Evolutionary conservation across 441 rosid species (phyloP).

Genomic region (Theobroma grandiflorum): DNA sequence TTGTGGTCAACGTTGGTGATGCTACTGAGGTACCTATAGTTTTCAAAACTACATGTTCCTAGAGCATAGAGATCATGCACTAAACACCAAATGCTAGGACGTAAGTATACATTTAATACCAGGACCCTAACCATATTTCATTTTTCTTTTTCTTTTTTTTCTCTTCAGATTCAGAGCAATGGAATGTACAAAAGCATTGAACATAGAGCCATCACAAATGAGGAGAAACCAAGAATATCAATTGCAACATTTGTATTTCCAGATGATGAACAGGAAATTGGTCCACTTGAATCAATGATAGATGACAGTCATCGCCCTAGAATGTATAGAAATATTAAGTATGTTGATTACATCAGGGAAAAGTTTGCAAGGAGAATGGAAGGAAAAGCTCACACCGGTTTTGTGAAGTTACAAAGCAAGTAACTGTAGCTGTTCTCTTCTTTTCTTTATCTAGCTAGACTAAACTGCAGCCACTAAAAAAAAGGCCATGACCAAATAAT

Average conservation of each 20-base stretch:
- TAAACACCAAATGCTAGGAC: too few relatives aligned
- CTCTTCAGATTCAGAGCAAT: conserved; percentile 31
- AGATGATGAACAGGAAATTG: conserved; percentile 25
- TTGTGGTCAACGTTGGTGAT: conserved; percentile 35
- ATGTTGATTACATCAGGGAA: conserved; percentile 31
- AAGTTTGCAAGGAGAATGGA: conserved; percentile 29
- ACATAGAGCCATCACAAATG: conserved; percentile 27
- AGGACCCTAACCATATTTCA: too few relatives aligned
- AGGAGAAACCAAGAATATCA: conserved; percentile 24
- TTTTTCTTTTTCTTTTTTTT: too few relatives aligned
- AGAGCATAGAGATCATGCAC: too few relatives aligned
- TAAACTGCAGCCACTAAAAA: neutral
- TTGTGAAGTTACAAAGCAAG: conserved; percentile 6
- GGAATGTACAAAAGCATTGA: conserved; percentile 33
- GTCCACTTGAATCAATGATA: conserved; percentile 32
- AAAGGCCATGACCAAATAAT: neutral
- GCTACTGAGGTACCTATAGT: conserved; percentile 27
- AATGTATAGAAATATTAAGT: conserved; percentile 22
- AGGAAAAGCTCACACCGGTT: conserved; percentile 30
- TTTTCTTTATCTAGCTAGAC: neutral
- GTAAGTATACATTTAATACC: too few relatives aligned
- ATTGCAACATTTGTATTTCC: conserved; percentile 28
- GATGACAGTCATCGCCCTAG: neutral
- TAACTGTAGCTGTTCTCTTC: too few relatives aligned
- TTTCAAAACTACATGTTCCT: too few relatives aligned